These are phyloP conservation scores for Nitzschia sp. DNA, from an alignment of 108 stramenopile genomes.

Conservation along the genomic window DNA sequence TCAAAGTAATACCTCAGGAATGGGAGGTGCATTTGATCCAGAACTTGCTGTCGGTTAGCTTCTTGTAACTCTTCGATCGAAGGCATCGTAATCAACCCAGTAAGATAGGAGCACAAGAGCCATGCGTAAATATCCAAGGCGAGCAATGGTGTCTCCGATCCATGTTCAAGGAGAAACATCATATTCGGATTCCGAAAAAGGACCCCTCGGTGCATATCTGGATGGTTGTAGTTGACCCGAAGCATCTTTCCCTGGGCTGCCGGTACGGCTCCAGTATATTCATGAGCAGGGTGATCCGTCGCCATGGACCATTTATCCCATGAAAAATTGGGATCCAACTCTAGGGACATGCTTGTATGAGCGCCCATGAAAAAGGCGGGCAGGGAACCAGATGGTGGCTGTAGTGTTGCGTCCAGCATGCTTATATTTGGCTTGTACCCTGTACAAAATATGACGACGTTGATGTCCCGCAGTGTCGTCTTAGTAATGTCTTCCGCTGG, in stretches of 20 bases:
- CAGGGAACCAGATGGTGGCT: background rate
- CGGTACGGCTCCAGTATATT: slow-evolving; percentile 3
- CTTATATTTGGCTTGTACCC: slow-evolving; percentile 41
- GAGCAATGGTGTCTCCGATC: slow-evolving; percentile 30
- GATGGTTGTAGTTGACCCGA: background rate
- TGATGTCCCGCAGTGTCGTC: slow-evolving; percentile 34
- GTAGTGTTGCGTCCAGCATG: slow-evolving; percentile 43
- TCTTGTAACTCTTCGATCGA: slow-evolving; percentile 34
- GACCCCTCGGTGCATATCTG: slow-evolving; percentile 30
- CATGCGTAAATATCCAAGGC: slow-evolving; percentile 39
- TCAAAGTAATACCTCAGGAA: slow-evolving; percentile 29
- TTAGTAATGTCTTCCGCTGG: background rate
- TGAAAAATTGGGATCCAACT: background rate
- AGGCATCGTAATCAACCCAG: slow-evolving; percentile 14
- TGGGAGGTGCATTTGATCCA: slow-evolving; percentile 22
- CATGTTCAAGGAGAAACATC: slow-evolving; percentile 43
- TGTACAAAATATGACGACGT: slow-evolving; percentile 57
- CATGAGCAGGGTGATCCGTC: background rate
- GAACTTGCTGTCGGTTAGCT: slow-evolving; percentile 19
- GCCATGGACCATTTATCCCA: slow-evolving; percentile 36
- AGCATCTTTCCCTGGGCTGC: slow-evolving; percentile 6
- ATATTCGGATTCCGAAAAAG: slow-evolving; percentile 45
- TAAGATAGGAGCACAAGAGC: slow-evolving; percentile 27
- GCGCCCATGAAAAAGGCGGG: background rate
- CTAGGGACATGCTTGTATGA: slow-evolving; percentile 3